Percentiles rank a stretch among this genome's conserved stretches.
Conservation (phyloP, 2,329 filamentous ascomycete genomes). For the Aspergillus neotritici region DNA sequence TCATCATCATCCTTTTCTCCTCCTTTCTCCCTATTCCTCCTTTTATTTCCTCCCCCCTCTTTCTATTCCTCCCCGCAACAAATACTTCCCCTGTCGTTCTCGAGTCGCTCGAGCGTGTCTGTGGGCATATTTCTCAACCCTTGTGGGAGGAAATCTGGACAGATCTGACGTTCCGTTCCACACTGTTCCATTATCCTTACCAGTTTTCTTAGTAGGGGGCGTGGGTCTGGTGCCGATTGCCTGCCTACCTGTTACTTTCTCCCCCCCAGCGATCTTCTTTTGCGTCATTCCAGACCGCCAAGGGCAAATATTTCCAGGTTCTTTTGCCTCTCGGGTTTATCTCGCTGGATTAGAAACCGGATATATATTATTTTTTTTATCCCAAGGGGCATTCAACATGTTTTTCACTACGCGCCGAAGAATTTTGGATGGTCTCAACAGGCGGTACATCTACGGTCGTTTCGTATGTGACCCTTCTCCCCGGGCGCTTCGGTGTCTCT, state of each 20-base stretch:
- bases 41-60: too few species aligned
- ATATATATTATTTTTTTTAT: conserved; percentile 12
- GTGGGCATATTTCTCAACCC: too few species aligned
- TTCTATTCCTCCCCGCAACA: too few species aligned
- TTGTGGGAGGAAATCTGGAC: too few species aligned
- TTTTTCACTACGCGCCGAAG: conserved; percentile 37
- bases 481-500: neutral
- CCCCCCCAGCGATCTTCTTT: conserved; percentile 15
- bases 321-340: conserved; percentile 13
- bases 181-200: neutral
- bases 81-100: too few species aligned
- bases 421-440: conserved; percentile 42
- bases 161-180: too few species aligned
- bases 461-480: conserved; percentile 29
- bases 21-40: too few species aligned
- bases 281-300: conserved; percentile 33
- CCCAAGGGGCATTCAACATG: conserved; percentile 30
- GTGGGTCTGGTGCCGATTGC: conserved; percentile 2
- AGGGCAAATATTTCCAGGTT: conserved; percentile 12
- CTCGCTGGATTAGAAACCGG: conserved; percentile 5
- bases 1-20: too few species aligned
- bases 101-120: too few species aligned
- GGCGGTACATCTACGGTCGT: conserved; percentile 44
- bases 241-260: conserved; percentile 8
- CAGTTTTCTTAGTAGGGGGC: neutral